Percentiles rank a stretch among this genome's conserved stretches.
phyloP scores from a whole-genome alignment of 2,329 filamentous ascomycete genomes.

The Biscogniauxia sp. region DNA sequence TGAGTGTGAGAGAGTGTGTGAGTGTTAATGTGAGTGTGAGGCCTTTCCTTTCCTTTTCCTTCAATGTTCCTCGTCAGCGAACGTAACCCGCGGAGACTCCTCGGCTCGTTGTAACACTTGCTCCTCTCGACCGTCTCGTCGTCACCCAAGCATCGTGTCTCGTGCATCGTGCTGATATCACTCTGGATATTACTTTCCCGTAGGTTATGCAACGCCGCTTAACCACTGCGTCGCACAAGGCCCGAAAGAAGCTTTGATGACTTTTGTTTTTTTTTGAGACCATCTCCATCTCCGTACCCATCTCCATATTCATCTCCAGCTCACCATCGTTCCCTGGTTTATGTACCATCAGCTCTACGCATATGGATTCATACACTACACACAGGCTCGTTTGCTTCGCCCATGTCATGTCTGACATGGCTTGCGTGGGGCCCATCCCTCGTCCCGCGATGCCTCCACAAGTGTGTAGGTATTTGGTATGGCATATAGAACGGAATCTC shows the following conservation, averaged over 20 bases:
- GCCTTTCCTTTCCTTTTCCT: background rate
- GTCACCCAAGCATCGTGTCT: background rate
- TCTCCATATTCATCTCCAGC: background rate
- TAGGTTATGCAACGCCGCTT: background rate
- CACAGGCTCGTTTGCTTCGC: background rate
- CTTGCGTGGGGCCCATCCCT: slow-evolving; percentile 12
- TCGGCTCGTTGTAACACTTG: background rate
- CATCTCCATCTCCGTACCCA: background rate
- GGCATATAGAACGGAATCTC: slow-evolving; percentile 3
- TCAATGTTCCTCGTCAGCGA: background rate
- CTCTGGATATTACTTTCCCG: background rate
- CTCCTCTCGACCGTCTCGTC: background rate
- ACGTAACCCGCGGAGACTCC: background rate
- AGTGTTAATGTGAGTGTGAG: background rate
- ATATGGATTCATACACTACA: too few relatives aligned
- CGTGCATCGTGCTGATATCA: background rate
- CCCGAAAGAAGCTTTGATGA: background rate
- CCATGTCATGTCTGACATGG: background rate
- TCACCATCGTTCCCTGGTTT: too few relatives aligned
- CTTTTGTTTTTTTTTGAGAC: background rate
- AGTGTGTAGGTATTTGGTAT: background rate
- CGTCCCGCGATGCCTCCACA: slow-evolving; percentile 16
- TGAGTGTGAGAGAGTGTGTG: background rate
- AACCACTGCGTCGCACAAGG: background rate
- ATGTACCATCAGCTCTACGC: too few relatives aligned